These are phyloP conservation scores for Arthrobotrys musiformis DNA, from an alignment of 2,329 filamentous ascomycete species.

Conservation along the genomic window DNA sequence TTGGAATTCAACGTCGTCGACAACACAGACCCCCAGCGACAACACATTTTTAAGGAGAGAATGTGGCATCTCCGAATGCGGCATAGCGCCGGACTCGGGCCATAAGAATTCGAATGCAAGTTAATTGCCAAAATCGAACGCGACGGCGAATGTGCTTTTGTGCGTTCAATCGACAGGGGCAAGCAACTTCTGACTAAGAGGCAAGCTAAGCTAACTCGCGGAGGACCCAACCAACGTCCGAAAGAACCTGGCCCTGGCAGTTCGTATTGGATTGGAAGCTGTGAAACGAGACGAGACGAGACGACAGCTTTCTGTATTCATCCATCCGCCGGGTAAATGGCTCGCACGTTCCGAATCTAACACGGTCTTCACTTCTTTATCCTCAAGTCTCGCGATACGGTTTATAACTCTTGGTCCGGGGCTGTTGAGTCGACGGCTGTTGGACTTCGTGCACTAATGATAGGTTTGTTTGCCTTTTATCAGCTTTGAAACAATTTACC, in stretches of 20 bases:
- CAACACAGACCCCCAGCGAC: neutral
- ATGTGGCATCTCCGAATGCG: slow-evolving; percentile 30
- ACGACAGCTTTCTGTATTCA: neutral
- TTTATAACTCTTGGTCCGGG: neutral
- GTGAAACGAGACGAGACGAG: neutral
- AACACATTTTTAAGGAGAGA: slow-evolving; percentile 2
- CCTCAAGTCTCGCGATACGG: neutral
- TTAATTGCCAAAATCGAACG: too few relatives aligned
- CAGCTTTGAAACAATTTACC: neutral
- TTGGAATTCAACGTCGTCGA: neutral
- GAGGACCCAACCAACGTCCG: too few relatives aligned
- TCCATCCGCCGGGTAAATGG: slow-evolving; percentile 42
- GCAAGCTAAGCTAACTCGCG: neutral
- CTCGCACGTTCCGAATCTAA: slow-evolving; percentile 31
- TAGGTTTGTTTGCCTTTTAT: neutral
- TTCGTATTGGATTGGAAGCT: neutral
- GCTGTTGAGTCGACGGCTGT: neutral
- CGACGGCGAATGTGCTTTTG: too few relatives aligned
- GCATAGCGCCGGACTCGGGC: neutral
- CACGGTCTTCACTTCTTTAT: slow-evolving; percentile 9
- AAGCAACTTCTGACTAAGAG: neutral
- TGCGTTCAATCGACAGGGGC: slow-evolving; percentile 8
- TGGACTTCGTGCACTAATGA: neutral
- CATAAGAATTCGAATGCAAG: neutral
- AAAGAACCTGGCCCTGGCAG: too few relatives aligned